Evolutionary conservation across 306 rosid species (phyloP).

Genomic region (Pterocarpus macrocarpus): DNA sequence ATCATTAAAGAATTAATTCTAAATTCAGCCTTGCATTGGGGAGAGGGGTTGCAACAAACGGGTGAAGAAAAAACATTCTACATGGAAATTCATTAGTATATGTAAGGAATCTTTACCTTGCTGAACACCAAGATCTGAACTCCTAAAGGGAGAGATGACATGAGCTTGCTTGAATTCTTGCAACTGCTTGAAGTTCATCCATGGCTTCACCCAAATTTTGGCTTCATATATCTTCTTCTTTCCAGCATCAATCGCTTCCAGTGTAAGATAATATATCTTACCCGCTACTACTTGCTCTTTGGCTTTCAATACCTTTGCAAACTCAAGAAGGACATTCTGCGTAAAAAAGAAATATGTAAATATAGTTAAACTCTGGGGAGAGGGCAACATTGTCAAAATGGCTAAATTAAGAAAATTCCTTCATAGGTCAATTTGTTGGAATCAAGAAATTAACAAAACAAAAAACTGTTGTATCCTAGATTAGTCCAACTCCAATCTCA

Average conservation of each 20-base stretch:
- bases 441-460: neutral
- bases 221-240: slow-evolving; percentile 60
- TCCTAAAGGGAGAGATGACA: slow-evolving; percentile 42
- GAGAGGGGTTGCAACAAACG: neutral
- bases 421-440: neutral
- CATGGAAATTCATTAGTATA: neutral
- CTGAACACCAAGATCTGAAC: slow-evolving; percentile 48
- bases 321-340: slow-evolving; percentile 64
- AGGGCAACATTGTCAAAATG: neutral
- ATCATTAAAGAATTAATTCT: neutral
- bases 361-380: neutral
- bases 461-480: neutral
- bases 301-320: slow-evolving; percentile 58
- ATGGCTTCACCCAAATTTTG: slow-evolving; percentile 71
- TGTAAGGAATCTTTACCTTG: slow-evolving; percentile 50
- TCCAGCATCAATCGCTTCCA: slow-evolving; percentile 66
- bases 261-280: slow-evolving; percentile 55
- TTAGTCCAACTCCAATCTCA: neutral
- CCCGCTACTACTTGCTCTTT: slow-evolving; percentile 68
- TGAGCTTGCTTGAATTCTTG: slow-evolving; percentile 57
- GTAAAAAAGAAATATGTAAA: slow-evolving; percentile 10
- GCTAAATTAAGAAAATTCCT: neutral
- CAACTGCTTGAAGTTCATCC: slow-evolving; percentile 68
- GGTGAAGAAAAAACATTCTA: slow-evolving; percentile 5
- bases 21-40: slow-evolving; percentile 1